These are phyloP conservation scores for Cetradonia linearis DNA, from an alignment of 495 filamentous ascomycete genomes.

Conservation along the genomic window DNA sequence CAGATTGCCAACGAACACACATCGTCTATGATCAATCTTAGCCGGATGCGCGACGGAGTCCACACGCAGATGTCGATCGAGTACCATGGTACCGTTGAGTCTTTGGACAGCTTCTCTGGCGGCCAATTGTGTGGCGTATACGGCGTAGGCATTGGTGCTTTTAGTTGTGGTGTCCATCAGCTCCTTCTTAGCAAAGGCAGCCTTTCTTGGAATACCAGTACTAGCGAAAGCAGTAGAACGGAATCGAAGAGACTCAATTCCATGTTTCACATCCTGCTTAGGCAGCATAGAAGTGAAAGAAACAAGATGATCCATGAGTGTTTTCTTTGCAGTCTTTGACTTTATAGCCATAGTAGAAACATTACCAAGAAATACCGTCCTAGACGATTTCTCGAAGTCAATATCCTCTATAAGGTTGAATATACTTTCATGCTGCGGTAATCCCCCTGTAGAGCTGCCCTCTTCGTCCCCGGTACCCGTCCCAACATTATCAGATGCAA, in stretches of 20 bases:
- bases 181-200: slow-evolving; percentile 71
- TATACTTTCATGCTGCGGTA: slow-evolving; percentile 51
- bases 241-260: slow-evolving; percentile 83
- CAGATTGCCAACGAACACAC: slow-evolving; percentile 94
- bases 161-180: slow-evolving; percentile 81
- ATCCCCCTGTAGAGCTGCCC: slow-evolving; percentile 7
- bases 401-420: slow-evolving; percentile 31
- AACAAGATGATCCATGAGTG: slow-evolving; percentile 54
- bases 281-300: slow-evolving; percentile 45
- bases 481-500: not conserved
- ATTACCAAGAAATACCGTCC: slow-evolving; percentile 90
- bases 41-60: slow-evolving; percentile 85
- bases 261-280: slow-evolving; percentile 43
- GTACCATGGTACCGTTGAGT: slow-evolving; percentile 73
- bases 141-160: slow-evolving; percentile 87
- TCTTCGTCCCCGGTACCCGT: slow-evolving; percentile 22
- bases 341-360: slow-evolving; percentile 73
- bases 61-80: slow-evolving; percentile 82
- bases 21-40: slow-evolving; percentile 69
- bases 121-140: slow-evolving; percentile 63
- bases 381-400: slow-evolving; percentile 74
- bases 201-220: slow-evolving; percentile 74
- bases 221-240: slow-evolving; percentile 74
- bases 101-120: slow-evolving; percentile 64
- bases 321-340: slow-evolving; percentile 68